These are phyloP conservation scores for Vaccinium darrowii DNA, from an alignment of 148 eudicot genomes.

Conservation along the genomic window DNA sequence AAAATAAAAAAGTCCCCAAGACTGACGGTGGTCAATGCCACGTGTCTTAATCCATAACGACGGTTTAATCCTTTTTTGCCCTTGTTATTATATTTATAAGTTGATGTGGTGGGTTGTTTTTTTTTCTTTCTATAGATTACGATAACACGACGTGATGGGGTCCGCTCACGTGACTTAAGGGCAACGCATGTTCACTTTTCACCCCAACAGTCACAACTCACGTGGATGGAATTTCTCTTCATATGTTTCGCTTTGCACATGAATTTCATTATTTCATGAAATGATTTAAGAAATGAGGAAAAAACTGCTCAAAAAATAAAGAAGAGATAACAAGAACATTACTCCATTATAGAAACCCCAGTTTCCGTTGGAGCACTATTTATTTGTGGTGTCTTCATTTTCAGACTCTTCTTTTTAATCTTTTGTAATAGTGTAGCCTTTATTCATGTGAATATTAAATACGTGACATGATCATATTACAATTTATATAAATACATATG, in stretches of 20 bases:
- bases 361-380: too few species aligned
- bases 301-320: too few species aligned
- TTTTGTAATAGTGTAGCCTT: too few species aligned
- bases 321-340: too few species aligned
- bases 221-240: slow-evolving; percentile 4
- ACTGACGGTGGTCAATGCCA: slow-evolving; percentile 54
- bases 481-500: too few species aligned
- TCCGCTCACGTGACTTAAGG: slow-evolving; percentile 36
- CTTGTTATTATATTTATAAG: not conserved
- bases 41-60: slow-evolving; percentile 29
- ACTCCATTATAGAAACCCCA: too few species aligned
- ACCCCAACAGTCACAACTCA: not conserved
- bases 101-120: not conserved
- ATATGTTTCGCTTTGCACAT: not conserved
- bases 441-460: too few species aligned
- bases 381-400: too few species aligned
- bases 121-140: not conserved
- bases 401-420: too few species aligned
- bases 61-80: not conserved
- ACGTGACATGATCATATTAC: too few species aligned
- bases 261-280: not conserved
- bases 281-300: too few species aligned
- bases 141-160: slow-evolving; percentile 49
- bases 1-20: not conserved
- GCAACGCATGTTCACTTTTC: slow-evolving; percentile 16